Evolutionary conservation across 371 early-diverging fungal genomes (phyloP).

Genomic region (Mortierella sp.): DNA sequence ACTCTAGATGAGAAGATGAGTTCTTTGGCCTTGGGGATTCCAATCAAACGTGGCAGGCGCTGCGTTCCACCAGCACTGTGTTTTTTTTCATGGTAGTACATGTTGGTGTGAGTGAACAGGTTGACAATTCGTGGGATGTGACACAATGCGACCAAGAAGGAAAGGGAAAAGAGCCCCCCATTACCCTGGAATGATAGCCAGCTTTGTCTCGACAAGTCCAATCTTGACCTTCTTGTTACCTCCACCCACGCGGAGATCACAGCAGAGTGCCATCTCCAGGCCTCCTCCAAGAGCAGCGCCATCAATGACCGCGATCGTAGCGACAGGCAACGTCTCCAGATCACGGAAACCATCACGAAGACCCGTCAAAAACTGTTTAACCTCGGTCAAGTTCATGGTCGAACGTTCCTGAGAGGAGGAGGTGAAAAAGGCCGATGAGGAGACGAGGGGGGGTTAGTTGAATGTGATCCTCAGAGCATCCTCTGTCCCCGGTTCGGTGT

Average conservation of each 20-base stretch:
- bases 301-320: slow-evolving; percentile 96
- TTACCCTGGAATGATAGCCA: slow-evolving; percentile 98
- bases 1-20: slow-evolving; percentile 88
- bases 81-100: neutral
- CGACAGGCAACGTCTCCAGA: slow-evolving; percentile 89
- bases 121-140: neutral
- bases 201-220: slow-evolving; percentile 92
- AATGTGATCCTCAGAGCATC: too few relatives aligned
- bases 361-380: slow-evolving; percentile 83
- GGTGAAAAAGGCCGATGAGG: neutral
- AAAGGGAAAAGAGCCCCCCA: neutral
- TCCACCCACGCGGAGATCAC: slow-evolving; percentile 92
- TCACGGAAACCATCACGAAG: slow-evolving; percentile 84
- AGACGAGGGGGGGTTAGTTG: too few relatives aligned
- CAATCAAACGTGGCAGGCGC: slow-evolving; percentile 89
- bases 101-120: neutral
- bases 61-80: slow-evolving; percentile 96
- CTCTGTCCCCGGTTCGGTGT: too few relatives aligned
- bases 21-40: slow-evolving; percentile 90
- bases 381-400: slow-evolving; percentile 85
- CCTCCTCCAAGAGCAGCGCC: slow-evolving; percentile 97
- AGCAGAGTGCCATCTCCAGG: slow-evolving; percentile 91
- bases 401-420: slow-evolving; percentile 73
- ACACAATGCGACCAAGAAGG: too few relatives aligned
- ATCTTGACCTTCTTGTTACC: slow-evolving; percentile 72